phyloP scores from a whole-genome alignment of 371 early-diverging fungal genomes.

The Mucor saturninus region DNA sequence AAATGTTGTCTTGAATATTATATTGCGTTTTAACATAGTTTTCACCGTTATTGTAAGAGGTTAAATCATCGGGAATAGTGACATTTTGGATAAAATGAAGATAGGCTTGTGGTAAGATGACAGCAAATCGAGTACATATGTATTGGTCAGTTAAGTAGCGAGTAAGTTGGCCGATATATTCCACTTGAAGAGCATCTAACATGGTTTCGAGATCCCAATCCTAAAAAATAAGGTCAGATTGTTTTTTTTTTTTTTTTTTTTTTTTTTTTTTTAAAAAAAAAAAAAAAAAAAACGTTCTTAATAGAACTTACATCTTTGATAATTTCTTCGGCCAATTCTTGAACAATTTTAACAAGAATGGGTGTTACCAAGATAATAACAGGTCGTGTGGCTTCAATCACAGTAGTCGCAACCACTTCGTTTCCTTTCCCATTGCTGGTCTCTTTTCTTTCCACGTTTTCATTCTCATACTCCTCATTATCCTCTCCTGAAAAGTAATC shows the following conservation, averaged over 20 bases:
- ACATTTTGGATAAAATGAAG: conserved; percentile 81
- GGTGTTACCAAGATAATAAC: conserved; percentile 72
- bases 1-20: conserved; percentile 64
- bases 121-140: conserved; percentile 57
- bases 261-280: neutral
- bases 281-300: too few relatives aligned
- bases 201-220: conserved; percentile 73
- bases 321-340: conserved; percentile 72
- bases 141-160: conserved; percentile 60
- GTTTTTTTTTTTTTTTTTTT: neutral
- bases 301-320: conserved; percentile 60
- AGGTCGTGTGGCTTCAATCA: conserved; percentile 65
- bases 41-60: conserved; percentile 58
- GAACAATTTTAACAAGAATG: conserved; percentile 73
- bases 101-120: conserved; percentile 67
- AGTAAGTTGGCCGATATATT: conserved; percentile 67
- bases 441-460: conserved; percentile 11
- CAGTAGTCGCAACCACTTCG: conserved; percentile 54
- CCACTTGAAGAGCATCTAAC: conserved; percentile 72
- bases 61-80: conserved; percentile 71
- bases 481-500: conserved; percentile 16
- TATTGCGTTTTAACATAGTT: conserved; percentile 61
- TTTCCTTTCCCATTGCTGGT: conserved; percentile 29
- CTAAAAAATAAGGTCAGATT: conserved; percentile 34
- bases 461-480: conserved; percentile 9